phyloP scores from a whole-genome alignment of 2,329 filamentous ascomycete genomes.

The Penicillium sumatraense region DNA sequence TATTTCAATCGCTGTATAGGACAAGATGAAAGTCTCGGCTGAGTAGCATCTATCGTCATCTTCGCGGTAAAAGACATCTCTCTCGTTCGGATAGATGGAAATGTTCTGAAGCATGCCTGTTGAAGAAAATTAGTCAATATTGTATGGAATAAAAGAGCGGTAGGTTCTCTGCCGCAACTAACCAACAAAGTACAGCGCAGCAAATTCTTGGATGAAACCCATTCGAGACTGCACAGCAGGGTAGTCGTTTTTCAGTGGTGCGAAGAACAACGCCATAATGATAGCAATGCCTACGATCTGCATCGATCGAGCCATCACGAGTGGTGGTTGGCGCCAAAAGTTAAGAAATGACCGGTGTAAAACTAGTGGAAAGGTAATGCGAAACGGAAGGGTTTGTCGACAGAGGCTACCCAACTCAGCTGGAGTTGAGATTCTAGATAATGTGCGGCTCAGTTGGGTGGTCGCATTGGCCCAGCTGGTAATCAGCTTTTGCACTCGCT shows the following conservation, averaged over 20 bases:
- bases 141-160: not conserved
- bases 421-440: constrained; percentile 63
- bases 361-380: constrained; percentile 68
- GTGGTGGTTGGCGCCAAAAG: constrained; percentile 66
- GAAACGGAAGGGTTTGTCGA: constrained; percentile 65
- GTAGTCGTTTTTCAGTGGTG: constrained; percentile 71
- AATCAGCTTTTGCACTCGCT: constrained; percentile 66
- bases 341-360: constrained; percentile 71
- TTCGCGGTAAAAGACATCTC: constrained; percentile 78
- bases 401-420: constrained; percentile 73
- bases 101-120: constrained; percentile 79
- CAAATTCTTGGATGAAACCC: constrained; percentile 74
- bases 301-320: constrained; percentile 68
- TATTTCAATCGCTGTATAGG: constrained; percentile 72
- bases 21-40: constrained; percentile 71
- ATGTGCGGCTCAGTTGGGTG: constrained; percentile 25
- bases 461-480: constrained; percentile 56
- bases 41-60: constrained; percentile 74
- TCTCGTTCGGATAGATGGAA: constrained; percentile 71
- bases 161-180: constrained; percentile 9
- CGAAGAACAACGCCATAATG: constrained; percentile 71
- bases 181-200: constrained; percentile 55
- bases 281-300: constrained; percentile 68
- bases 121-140: not conserved
- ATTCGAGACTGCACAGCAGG: constrained; percentile 73